Percentiles rank a stretch among this genome's conserved stretches.
These are phyloP conservation scores for Plasmodium relictum DNA, from an alignment of 169 alveolate genomes.

Conservation along the genomic window DNA sequence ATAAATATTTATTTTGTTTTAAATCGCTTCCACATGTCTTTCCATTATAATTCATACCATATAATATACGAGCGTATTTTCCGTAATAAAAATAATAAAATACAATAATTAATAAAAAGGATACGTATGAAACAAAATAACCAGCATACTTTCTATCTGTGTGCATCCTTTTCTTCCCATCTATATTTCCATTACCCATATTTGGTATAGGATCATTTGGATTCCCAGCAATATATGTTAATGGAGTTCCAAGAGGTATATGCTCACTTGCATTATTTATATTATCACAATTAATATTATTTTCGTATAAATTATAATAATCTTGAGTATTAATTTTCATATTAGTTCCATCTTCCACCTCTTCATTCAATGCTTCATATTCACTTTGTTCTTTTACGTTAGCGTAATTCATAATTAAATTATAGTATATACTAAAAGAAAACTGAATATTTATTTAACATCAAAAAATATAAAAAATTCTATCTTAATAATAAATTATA, in stretches of 20 bases:
- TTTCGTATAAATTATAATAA: conserved; percentile 21
- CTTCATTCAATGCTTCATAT: conserved; percentile 26
- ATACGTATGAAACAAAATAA: conserved; percentile 11
- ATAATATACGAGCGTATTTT: conserved; percentile 34
- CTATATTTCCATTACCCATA: not conserved
- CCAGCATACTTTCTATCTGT: conserved; percentile 40
- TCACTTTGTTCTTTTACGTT: conserved; percentile 13
- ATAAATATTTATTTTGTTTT: conserved; percentile 32
- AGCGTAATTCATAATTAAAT: conserved; percentile 14
- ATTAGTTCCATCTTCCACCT: not conserved
- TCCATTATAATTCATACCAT: conserved; percentile 71
- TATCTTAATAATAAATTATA: too few relatives aligned
- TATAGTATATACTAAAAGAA: too few relatives aligned
- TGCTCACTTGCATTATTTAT: not conserved
- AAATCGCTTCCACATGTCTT: conserved; percentile 43
- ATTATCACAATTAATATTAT: not conserved
- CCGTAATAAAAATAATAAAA: conserved; percentile 48
- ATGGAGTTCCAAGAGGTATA: conserved; percentile 30
- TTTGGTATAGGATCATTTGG: not conserved
- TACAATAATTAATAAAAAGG: conserved; percentile 13
- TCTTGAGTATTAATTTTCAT: conserved; percentile 3
- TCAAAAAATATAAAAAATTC: too few relatives aligned
- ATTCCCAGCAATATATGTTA: conserved; percentile 35
- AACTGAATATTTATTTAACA: too few relatives aligned
- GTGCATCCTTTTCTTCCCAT: conserved; percentile 7